These are phyloP conservation scores for Saturnispora ahearnii DNA, from an alignment of 805 yeast genomes.

Conservation along the genomic window DNA sequence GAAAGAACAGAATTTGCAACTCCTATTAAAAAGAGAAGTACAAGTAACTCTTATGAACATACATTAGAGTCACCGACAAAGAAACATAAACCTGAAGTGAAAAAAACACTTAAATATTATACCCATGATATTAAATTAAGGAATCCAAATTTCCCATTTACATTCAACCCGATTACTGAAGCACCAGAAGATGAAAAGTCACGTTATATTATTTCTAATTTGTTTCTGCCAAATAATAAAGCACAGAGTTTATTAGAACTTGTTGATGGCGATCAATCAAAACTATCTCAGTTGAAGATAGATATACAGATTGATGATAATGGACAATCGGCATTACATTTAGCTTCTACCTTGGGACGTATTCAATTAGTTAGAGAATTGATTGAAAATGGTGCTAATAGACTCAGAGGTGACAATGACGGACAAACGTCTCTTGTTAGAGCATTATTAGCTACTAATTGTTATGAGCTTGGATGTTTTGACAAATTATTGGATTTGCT, in stretches of 20 bases:
- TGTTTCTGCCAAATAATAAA: slow-evolving; percentile 38
- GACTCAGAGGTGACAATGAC: slow-evolving; percentile 62
- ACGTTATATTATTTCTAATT: slow-evolving; percentile 36
- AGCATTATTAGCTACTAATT: slow-evolving; percentile 75
- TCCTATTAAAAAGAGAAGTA: slow-evolving; percentile 6
- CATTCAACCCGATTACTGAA: slow-evolving; percentile 38
- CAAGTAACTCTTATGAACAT: background rate
- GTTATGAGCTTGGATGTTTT: slow-evolving; percentile 73
- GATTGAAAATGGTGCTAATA: slow-evolving; percentile 57
- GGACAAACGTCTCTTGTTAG: slow-evolving; percentile 87
- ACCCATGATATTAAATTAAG: slow-evolving; percentile 30
- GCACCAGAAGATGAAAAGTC: slow-evolving; percentile 23
- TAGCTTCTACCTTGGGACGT: slow-evolving; percentile 91
- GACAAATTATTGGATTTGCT: slow-evolving; percentile 58
- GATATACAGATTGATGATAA: slow-evolving; percentile 88
- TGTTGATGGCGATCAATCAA: slow-evolving; percentile 23
- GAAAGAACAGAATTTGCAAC: slow-evolving; percentile 14
- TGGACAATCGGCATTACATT: slow-evolving; percentile 89
- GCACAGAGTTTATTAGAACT: slow-evolving; percentile 21
- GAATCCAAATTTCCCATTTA: slow-evolving; percentile 39
- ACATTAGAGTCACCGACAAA: background rate
- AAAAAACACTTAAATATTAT: background rate
- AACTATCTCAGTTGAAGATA: slow-evolving; percentile 36
- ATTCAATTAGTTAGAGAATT: slow-evolving; percentile 58
- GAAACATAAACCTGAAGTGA: slow-evolving; percentile 6